Evolutionary conservation across 2,329 filamentous ascomycete genomes (phyloP), one percentile per base, ranked within the genome.

Genomic region (Aureobasidium sp.): DNA sequence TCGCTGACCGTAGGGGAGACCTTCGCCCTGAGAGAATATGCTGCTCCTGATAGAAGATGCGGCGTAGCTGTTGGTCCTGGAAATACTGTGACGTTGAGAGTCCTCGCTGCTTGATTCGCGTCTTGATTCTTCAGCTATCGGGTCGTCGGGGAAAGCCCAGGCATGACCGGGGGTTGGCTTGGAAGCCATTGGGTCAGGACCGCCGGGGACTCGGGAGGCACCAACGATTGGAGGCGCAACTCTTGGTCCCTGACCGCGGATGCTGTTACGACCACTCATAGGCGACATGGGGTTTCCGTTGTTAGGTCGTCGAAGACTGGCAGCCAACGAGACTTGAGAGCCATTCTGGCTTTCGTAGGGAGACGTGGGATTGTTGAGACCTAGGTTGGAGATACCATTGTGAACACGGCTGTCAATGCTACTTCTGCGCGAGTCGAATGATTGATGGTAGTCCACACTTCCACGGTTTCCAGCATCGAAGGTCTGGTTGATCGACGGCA

Each of bases 391-490:
- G 72, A 92, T 86, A 48, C 82, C 83, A 66, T 86, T 84, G 69
- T 90, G 89, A 72, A 92, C 87, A 65, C 88, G 83, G 73, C 88
- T 91, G 73, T 92, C 89, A 5, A 92, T 87, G 68, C 89, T 92
- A 75, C 90, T 89, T 58, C 89, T 84, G 63, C 88, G 82, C 52
- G 86, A 85, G 53, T 86, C 81, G 39, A 79, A 73, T 25, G 82
- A 77, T 0, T 78, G 75, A 36, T 75, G 71, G 6, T 78, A 77
- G 53, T 85, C 82, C 49, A 67, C 64, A 47, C 69, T 71, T 49
- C 70, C 69, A 17, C 71, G 68, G 65, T 68, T 64, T 66, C 45
- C 47, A 7, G 14, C 39, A 61, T 69, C 51, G 66, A 79, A 79
- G 22, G 74, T 76, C 67, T 85, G 82, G 58, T 84, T 85, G 65